Percentiles rank a stretch among this genome's conserved stretches.
Evolutionary conservation across 768 basidiomycete species (phyloP).

Genomic region (Coprinopsis marcescibilis): DNA sequence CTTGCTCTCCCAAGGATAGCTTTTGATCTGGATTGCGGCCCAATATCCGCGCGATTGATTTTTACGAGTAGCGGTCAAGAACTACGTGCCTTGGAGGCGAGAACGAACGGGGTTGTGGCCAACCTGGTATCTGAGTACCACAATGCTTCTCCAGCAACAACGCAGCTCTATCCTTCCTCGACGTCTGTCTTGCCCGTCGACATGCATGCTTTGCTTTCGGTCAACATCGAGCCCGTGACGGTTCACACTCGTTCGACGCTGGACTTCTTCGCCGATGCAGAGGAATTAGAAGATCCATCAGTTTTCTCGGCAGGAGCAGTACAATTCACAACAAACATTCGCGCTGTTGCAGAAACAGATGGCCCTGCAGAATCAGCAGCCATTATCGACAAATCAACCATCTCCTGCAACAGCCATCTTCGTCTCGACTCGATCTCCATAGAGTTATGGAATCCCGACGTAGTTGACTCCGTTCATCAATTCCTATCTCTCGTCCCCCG

Average conservation of each 20-base stretch:
- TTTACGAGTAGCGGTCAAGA: slow-evolving; percentile 37
- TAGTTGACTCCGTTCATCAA: slow-evolving; percentile 31
- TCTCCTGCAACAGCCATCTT: slow-evolving; percentile 17
- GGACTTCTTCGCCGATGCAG: slow-evolving; percentile 21
- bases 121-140: slow-evolving; percentile 38
- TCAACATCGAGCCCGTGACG: slow-evolving; percentile 47
- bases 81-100: slow-evolving; percentile 50
- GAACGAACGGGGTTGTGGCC: slow-evolving; percentile 46
- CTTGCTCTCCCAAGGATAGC: slow-evolving; percentile 44
- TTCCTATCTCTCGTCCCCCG: slow-evolving; percentile 36
- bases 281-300: slow-evolving; percentile 41
- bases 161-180: slow-evolving; percentile 21
- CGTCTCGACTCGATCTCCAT: slow-evolving; percentile 22
- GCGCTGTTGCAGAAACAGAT: slow-evolving; percentile 36
- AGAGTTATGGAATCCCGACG: slow-evolving; percentile 28
- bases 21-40: slow-evolving; percentile 43
- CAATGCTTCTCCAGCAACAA: slow-evolving; percentile 19
- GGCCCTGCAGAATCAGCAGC: slow-evolving; percentile 32
- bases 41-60: slow-evolving; percentile 44
- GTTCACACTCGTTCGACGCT: slow-evolving; percentile 42
- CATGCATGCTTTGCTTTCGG: slow-evolving; percentile 36
- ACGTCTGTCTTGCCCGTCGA: slow-evolving; percentile 38
- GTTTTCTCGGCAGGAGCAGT: slow-evolving; percentile 55
- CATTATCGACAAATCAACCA: slow-evolving; percentile 26
- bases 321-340: slow-evolving; percentile 47